phyloP scores from a whole-genome alignment of 257 asterid species.

The Cruciata laevipes region DNA sequence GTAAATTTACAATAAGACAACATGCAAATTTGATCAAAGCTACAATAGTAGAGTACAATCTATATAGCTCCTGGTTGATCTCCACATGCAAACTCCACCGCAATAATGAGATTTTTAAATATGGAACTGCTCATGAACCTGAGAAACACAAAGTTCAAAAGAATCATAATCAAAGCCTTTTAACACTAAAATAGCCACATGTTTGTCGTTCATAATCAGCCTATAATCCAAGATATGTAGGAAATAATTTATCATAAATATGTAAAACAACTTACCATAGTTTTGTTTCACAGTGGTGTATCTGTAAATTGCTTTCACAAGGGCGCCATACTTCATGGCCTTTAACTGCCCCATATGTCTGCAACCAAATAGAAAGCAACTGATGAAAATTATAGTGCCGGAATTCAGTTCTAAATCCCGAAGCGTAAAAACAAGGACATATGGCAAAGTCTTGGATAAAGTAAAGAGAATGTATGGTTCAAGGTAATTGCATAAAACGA shows the following conservation, averaged over 20 bases:
- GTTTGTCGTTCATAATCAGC: neutral
- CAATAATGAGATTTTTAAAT: neutral
- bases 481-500: neutral
- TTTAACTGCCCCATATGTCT: conserved; percentile 57
- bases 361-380: conserved; percentile 18
- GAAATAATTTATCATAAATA: no score
- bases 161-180: neutral
- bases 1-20: neutral
- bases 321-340: conserved; percentile 63
- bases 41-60: neutral
- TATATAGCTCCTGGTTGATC: neutral
- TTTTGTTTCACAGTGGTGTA: conserved; percentile 79
- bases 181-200: neutral
- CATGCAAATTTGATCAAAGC: neutral
- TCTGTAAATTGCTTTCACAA: conserved; percentile 62
- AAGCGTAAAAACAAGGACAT: neutral
- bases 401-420: neutral
- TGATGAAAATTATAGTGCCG: neutral
- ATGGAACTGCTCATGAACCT: conserved; percentile 16
- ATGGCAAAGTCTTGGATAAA: neutral
- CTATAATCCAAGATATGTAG: neutral
- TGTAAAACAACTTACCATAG: conserved; percentile 31
- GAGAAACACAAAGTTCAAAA: neutral
- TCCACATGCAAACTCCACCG: neutral
- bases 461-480: neutral